Percentiles rank a stretch among this genome's conserved stretches.
These are phyloP conservation scores for Metschnikowia kofuensis DNA, from an alignment of 805 yeast species.

Conservation along the genomic window DNA sequence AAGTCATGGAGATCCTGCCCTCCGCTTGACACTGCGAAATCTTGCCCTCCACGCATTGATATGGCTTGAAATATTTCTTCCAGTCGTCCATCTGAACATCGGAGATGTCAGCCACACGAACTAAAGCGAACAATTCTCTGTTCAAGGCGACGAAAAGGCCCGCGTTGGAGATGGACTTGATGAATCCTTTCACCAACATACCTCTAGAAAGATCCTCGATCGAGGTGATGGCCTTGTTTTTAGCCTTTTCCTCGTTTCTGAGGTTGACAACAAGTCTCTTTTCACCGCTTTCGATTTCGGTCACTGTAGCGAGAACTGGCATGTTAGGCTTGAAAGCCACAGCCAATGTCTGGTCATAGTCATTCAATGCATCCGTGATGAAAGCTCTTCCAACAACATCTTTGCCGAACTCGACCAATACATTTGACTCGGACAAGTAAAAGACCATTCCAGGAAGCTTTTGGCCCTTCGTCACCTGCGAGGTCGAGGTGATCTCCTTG, in stretches of 20 bases:
- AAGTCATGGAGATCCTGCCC: conserved; percentile 67
- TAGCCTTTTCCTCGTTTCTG: conserved; percentile 47
- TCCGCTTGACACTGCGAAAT: conserved; percentile 60
- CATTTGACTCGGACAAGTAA: conserved; percentile 55
- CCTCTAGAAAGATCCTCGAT: conserved; percentile 61
- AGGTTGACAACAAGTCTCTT: conserved; percentile 63
- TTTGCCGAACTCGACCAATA: conserved; percentile 68
- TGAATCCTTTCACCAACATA: conserved; percentile 75
- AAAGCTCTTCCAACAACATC: conserved; percentile 61
- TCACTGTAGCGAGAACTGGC: conserved; percentile 55
- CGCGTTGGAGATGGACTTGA: conserved; percentile 67
- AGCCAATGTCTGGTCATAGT: conserved; percentile 53
- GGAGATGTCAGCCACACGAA: conserved; percentile 75
- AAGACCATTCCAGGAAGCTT: conserved; percentile 60
- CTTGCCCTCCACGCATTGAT: conserved; percentile 75
- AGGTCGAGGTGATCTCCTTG: conserved; percentile 36
- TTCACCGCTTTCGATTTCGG: conserved; percentile 44
- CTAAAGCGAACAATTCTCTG: conserved; percentile 69
- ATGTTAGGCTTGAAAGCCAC: conserved; percentile 50
- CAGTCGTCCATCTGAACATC: conserved; percentile 83
- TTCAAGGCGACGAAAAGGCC: conserved; percentile 81
- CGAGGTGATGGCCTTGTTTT: conserved; percentile 48
- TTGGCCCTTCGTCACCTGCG: conserved; percentile 44
- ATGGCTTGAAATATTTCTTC: conserved; percentile 70
- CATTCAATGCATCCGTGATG: conserved; percentile 74